Percentiles rank a stretch among this genome's conserved stretches.
phyloP scores from a whole-genome alignment of 768 basidiomycete genomes.

The Leccinum broughii region DNA sequence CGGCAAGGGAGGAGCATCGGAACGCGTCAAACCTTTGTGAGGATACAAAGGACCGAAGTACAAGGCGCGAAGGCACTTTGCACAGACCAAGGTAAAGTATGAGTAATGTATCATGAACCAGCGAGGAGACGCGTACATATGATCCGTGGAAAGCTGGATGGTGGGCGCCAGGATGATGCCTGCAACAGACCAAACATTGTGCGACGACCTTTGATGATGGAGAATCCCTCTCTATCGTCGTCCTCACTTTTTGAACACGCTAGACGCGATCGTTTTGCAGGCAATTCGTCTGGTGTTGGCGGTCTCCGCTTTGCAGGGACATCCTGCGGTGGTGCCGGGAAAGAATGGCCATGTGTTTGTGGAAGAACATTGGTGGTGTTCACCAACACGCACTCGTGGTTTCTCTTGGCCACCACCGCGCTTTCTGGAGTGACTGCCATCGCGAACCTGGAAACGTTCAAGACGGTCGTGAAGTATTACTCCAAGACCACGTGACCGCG shows the following conservation, averaged over 20 bases:
- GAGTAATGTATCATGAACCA: background rate
- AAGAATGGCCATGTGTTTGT: conserved; percentile 15
- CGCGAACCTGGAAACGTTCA: background rate
- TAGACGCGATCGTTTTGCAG: conserved; percentile 48
- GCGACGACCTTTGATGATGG: conserved; percentile 12
- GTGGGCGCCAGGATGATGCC: conserved; percentile 20
- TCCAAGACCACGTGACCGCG: conserved; percentile 26
- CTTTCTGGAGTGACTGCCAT: conserved; percentile 39
- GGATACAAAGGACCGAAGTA: conserved; percentile 74
- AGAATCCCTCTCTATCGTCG: conserved; percentile 28
- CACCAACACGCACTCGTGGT: conserved; percentile 33
- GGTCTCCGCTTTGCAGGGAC: conserved; percentile 33
- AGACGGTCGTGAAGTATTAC: background rate
- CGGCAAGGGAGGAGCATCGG: conserved; percentile 58
- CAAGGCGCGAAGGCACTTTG: conserved; percentile 55
- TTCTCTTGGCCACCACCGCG: conserved; percentile 31
- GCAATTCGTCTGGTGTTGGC: conserved; percentile 24
- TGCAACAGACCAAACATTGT: conserved; percentile 29
- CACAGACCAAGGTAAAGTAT: background rate
- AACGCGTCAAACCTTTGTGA: conserved; percentile 70
- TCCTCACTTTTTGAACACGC: conserved; percentile 24
- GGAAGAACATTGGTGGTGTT: conserved; percentile 47
- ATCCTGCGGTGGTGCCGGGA: conserved; percentile 30
- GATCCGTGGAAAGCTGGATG: conserved; percentile 17
- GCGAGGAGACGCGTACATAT: conserved; percentile 22